Evolutionary conservation across 306 rosid species (phyloP).

Genomic region (Lagenaria siceraria): DNA sequence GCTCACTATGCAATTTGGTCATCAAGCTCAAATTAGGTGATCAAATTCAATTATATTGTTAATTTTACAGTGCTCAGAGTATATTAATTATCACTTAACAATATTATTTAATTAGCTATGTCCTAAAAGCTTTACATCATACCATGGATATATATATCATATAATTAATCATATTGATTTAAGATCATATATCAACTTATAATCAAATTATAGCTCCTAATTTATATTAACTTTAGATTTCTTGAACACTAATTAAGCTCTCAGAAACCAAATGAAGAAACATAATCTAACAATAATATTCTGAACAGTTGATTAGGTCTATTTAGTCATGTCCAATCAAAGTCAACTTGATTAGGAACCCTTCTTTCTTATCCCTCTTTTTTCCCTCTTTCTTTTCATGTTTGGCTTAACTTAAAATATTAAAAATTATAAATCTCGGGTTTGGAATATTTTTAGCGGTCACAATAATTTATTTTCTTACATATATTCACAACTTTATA

Average conservation of each 20-base stretch:
- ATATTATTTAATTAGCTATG: background rate
- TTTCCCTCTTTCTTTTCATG: background rate
- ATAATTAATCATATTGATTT: background rate
- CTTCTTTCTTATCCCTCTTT: background rate
- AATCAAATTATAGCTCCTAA: background rate
- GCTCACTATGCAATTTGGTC: background rate
- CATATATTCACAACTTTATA: background rate
- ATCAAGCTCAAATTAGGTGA: background rate
- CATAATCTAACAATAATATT: conserved; percentile 9
- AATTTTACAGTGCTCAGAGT: background rate
- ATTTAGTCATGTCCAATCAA: conserved; percentile 4
- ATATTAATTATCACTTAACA: background rate
- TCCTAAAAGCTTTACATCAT: background rate
- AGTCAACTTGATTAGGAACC: conserved; percentile 8
- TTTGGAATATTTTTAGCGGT: background rate
- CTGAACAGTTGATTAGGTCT: background rate
- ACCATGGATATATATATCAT: background rate
- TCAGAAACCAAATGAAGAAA: background rate
- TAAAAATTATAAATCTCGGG: background rate
- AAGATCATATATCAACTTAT: background rate
- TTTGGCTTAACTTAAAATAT: background rate
- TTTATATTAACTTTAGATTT: background rate
- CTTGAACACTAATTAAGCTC: background rate
- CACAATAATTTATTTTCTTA: background rate
- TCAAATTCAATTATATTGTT: background rate